Conservation (phyloP, 306 rosid genomes). For the Albizia julibrissin region DNA sequence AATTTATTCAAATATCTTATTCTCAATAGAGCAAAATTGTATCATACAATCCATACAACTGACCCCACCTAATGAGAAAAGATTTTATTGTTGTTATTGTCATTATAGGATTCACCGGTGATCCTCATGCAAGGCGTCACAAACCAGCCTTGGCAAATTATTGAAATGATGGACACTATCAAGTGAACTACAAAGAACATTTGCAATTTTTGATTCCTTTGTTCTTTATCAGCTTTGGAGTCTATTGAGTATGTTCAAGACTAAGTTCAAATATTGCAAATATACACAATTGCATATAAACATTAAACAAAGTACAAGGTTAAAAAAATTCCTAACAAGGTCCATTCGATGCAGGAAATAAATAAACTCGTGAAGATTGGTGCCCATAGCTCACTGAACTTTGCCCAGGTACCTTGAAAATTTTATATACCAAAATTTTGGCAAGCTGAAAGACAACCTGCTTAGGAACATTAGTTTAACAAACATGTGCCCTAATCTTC, state of each 20-base stretch:
- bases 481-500: slow-evolving; percentile 37
- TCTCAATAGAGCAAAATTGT: no score
- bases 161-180: not conserved
- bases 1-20: no score
- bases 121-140: not conserved
- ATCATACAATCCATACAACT: no score
- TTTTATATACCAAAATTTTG: slow-evolving; percentile 38
- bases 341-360: slow-evolving; percentile 14
- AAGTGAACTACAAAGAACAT: not conserved
- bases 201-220: not conserved
- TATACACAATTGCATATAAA: not conserved
- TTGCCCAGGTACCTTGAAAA: slow-evolving; percentile 27
- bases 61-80: no score
- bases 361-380: slow-evolving; percentile 2
- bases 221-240: not conserved
- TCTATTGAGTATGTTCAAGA: not conserved
- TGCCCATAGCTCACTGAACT: slow-evolving; percentile 18
- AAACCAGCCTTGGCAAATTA: not conserved
- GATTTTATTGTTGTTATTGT: not conserved
- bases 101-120: not conserved
- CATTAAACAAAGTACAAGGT: not conserved
- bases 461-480: slow-evolving; percentile 33
- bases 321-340: not conserved
- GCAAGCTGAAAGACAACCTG: slow-evolving; percentile 37
- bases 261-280: not conserved